Conservation (phyloP, 2,329 filamentous ascomycete genomes). For the Diaporthe destruens region DNA sequence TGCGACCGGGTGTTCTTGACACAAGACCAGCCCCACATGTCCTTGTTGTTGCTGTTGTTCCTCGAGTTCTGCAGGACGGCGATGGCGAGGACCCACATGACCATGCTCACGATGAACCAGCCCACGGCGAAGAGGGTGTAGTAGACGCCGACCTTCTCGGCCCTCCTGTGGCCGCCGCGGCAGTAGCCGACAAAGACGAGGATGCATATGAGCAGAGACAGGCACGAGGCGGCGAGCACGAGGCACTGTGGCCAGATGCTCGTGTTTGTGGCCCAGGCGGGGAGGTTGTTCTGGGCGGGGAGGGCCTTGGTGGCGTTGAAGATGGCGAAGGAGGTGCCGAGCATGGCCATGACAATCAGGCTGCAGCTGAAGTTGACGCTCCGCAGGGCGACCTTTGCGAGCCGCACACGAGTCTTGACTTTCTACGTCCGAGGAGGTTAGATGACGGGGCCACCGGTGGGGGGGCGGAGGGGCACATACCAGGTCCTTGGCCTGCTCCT, state of each 20-base stretch:
- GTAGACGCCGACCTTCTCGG: slow-evolving; percentile 94
- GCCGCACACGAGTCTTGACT: slow-evolving; percentile 89
- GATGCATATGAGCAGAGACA: slow-evolving; percentile 85
- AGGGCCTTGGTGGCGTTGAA: slow-evolving; percentile 89
- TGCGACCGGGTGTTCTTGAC: slow-evolving; percentile 85
- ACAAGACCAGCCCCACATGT: slow-evolving; percentile 99
- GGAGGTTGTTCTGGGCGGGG: slow-evolving; percentile 81
- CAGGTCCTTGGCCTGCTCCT: slow-evolving; percentile 87
- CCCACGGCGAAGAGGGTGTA: slow-evolving; percentile 94
- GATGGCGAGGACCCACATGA: slow-evolving; percentile 92
- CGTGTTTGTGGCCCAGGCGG: slow-evolving; percentile 85
- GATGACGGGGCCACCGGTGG: slow-evolving; percentile 42
- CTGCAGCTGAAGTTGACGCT: slow-evolving; percentile 97
- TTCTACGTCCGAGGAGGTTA: slow-evolving; percentile 68
- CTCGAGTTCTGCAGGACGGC: slow-evolving; percentile 85
- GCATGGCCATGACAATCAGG: slow-evolving; percentile 91
- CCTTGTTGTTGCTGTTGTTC: slow-evolving; percentile 80
- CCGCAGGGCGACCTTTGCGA: slow-evolving; percentile 95
- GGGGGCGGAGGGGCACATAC: slow-evolving; percentile 76
- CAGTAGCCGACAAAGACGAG: slow-evolving; percentile 88
- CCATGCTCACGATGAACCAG: slow-evolving; percentile 92
- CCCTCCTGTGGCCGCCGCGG: slow-evolving; percentile 86
- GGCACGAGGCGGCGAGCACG: slow-evolving; percentile 80
- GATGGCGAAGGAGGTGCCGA: slow-evolving; percentile 88
- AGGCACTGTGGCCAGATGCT: slow-evolving; percentile 91